Evolutionary conservation across 495 filamentous ascomycete species (phyloP), one percentile per base, ranked within the genome.

Genomic region (Aspergillus conjunctus): DNA sequence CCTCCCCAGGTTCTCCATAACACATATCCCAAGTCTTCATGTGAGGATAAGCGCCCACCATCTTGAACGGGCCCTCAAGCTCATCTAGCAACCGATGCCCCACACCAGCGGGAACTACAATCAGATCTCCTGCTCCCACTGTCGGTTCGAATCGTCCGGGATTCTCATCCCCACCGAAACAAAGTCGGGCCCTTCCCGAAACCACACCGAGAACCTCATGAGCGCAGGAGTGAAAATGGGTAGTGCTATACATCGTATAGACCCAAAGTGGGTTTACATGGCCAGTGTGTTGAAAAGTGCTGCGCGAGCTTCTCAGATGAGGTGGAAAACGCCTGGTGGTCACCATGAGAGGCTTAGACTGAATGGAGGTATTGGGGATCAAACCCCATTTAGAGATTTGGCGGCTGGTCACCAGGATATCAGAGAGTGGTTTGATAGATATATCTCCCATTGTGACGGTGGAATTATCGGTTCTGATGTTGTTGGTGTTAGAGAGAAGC

Each of bases 1-100:
- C 78, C 62, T 87, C 83, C 3, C 72, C 80, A 15, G 64, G 54
- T 57, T 72, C 72, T 21, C 88, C 87, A 74, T 88, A 90, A 61
- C 87, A 90, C 86, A 90, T 88, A 69, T 88, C 86, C 83, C 85
- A 89, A 30, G 72, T 65, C 51, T 79, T 81, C 2, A 78, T 78
- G 43, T 58, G 72, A 9, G 85, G 85, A 77, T 90, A 91, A 49
- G 77, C 79, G 11, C 86, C 87, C 7, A 91, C 81, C 85, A 90
- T 90, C 60, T 77, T 71, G 68, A 91, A 90, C 4, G 49, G n/a
- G 30, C 4, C 71, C 26, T 73, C 73, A 30, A 81, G 50, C 66
- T 90, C 84, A 53, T 84, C 74, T 30, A 89, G 67, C 44, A 90
- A 72, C 18, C 84, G 73, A 77, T 91, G 85, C 11, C 75, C 81